phyloP scores from a whole-genome alignment of 208 protist genomes.

The Trypanosoma brucei region DNA sequence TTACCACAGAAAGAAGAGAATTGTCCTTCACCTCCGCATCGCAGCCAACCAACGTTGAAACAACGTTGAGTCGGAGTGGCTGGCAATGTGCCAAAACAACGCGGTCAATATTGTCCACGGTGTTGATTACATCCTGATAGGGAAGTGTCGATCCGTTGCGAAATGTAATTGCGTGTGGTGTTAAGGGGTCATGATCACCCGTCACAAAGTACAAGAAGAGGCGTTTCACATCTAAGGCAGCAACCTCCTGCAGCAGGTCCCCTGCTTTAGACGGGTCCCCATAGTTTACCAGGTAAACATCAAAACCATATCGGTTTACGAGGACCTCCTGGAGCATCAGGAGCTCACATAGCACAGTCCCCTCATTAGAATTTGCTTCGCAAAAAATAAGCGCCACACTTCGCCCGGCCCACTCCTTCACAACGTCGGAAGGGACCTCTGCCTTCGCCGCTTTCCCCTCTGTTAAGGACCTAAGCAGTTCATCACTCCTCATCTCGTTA shows the following conservation, averaged over 20 bases:
- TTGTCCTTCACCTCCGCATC: not conserved
- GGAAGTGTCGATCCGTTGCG: slow-evolving; percentile 25
- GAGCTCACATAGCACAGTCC: slow-evolving; percentile 30
- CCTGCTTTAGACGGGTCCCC: slow-evolving; percentile 10
- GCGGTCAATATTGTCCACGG: slow-evolving; percentile 15
- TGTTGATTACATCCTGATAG: slow-evolving; percentile 15
- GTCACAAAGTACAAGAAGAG: slow-evolving; percentile 35
- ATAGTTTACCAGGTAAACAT: slow-evolving; percentile 12
- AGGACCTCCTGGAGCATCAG: slow-evolving; percentile 35
- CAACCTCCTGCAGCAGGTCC: slow-evolving; percentile 5
- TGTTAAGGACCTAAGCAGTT: slow-evolving; percentile 16
- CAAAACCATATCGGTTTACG: slow-evolving; percentile 35
- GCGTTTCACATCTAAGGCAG: slow-evolving; percentile 7
- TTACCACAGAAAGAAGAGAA: slow-evolving; percentile 19
- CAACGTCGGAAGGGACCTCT: slow-evolving; percentile 8
- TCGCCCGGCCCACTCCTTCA: slow-evolving; percentile 22
- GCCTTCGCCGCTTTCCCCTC: slow-evolving; percentile 12
- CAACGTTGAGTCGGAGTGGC: slow-evolving; percentile 19
- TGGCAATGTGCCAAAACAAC: slow-evolving; percentile 35
- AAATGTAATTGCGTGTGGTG: slow-evolving; percentile 21
- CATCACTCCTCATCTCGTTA: slow-evolving; percentile 6
- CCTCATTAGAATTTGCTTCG: not conserved
- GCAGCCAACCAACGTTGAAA: slow-evolving; percentile 8
- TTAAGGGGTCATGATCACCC: not conserved
- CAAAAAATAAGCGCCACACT: slow-evolving; percentile 28